Conservation (phyloP, 176 grass and related monocot species). For the Raddia guianensis region DNA sequence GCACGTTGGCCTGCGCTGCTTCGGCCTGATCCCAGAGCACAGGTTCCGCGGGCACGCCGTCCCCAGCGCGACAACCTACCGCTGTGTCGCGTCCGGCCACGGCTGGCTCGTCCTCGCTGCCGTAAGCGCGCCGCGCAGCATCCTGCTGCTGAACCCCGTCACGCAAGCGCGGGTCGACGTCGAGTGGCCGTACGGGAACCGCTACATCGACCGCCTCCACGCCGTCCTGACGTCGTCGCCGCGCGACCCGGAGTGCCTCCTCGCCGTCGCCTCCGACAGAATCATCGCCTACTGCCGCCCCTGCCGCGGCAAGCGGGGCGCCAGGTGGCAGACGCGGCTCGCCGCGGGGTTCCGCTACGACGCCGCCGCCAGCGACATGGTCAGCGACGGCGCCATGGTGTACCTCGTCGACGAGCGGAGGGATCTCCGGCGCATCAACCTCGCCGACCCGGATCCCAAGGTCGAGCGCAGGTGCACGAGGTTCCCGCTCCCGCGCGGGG, state of each 20-base stretch:
- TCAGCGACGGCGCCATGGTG: slow-evolving; percentile 35
- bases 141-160: slow-evolving; percentile 43
- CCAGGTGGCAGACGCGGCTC: slow-evolving; percentile 42
- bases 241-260: slow-evolving; percentile 34
- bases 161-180: neutral
- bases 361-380: slow-evolving; percentile 41
- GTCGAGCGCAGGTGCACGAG: slow-evolving; percentile 38
- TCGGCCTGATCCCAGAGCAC: slow-evolving; percentile 44
- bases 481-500: slow-evolving; percentile 31
- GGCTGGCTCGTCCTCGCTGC: slow-evolving; percentile 52
- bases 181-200: slow-evolving; percentile 44
- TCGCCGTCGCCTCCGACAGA: slow-evolving; percentile 43
- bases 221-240: slow-evolving; percentile 37
- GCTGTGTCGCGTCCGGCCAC: slow-evolving; percentile 39
- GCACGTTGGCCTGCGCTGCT: slow-evolving; percentile 1
- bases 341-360: slow-evolving; percentile 49
- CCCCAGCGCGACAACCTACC: slow-evolving; percentile 14
- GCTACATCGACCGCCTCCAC: slow-evolving; percentile 19
- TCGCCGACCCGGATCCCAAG: slow-evolving; percentile 38
- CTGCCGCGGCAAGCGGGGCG: neutral
- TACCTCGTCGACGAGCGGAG: slow-evolving; percentile 43
- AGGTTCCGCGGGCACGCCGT: slow-evolving; percentile 35
- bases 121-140: slow-evolving; percentile 31
- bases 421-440: slow-evolving; percentile 47
- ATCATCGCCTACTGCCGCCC: slow-evolving; percentile 52